phyloP scores from a whole-genome alignment of 2,329 filamentous ascomycete species.

The Neopestalotiopsis sp. region DNA sequence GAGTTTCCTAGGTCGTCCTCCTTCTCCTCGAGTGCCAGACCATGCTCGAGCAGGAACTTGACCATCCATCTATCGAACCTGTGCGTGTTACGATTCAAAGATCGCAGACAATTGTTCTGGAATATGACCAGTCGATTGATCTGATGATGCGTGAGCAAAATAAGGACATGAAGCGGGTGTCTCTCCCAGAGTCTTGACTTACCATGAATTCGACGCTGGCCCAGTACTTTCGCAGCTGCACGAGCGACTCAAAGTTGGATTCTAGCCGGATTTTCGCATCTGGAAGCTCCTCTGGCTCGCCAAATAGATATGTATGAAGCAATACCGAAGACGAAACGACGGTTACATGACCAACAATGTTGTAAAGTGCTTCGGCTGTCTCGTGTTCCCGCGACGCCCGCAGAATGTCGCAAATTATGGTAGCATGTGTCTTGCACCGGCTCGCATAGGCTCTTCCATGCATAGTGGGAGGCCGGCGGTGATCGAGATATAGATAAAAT shows the following conservation, averaged over 20 bases:
- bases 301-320: constrained; percentile 39
- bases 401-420: constrained; percentile 35
- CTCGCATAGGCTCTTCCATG: constrained; percentile 36
- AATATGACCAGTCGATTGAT: constrained; percentile 39
- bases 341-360: constrained; percentile 40
- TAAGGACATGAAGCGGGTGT: no score
- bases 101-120: constrained; percentile 36
- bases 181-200: neutral
- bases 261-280: constrained; percentile 31
- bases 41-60: constrained; percentile 45
- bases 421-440: constrained; percentile 36
- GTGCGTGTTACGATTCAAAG: constrained; percentile 33
- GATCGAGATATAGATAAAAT: constrained; percentile 40
- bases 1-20: constrained; percentile 33
- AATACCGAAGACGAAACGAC: constrained; percentile 41
- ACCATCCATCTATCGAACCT: constrained; percentile 54
- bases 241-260: constrained; percentile 37
- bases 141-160: constrained; percentile 22
- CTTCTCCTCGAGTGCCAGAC: constrained; percentile 35
- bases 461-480: constrained; percentile 30
- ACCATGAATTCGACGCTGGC: constrained; percentile 41
- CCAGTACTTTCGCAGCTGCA: constrained; percentile 38
- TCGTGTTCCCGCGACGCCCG: constrained; percentile 29
- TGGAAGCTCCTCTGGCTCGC: constrained; percentile 35
- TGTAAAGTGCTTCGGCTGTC: constrained; percentile 35